Evolutionary conservation across 2,329 filamentous ascomycete genomes (phyloP).

Genomic region (Colletotrichum noveboracense): DNA sequence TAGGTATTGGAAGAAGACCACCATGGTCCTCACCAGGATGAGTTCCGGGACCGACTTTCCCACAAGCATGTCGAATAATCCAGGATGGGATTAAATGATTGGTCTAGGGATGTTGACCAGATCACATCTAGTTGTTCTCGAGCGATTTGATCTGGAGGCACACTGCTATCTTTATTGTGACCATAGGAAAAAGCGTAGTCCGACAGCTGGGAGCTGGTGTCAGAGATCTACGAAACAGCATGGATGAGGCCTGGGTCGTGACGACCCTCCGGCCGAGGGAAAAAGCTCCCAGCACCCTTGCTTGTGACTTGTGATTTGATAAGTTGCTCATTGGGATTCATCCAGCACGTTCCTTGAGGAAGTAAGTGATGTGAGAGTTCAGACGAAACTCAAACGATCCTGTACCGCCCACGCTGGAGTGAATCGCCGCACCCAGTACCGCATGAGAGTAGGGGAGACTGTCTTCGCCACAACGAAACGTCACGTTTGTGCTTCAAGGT

Average conservation of each 20-base stretch:
- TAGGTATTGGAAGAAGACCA: conserved; percentile 18
- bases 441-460: not conserved
- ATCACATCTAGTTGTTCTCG: not conserved
- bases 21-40: conserved; percentile 12
- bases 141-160: not conserved
- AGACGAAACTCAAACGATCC: conserved; percentile 13
- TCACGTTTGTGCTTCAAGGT: not conserved
- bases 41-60: conserved; percentile 14
- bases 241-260: not conserved
- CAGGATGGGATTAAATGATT: not conserved
- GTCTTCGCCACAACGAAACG: conserved; percentile 1
- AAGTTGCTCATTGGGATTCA: not conserved
- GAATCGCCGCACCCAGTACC: not conserved
- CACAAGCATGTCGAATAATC: conserved; percentile 2
- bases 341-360: not conserved
- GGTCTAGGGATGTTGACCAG: not conserved
- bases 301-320: not conserved
- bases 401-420: not conserved
- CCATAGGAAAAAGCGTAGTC: not conserved
- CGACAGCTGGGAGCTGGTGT: not conserved
- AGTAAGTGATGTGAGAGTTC: not conserved
- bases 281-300: not conserved
- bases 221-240: conserved; percentile 15
- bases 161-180: not conserved
- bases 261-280: not conserved